Evolutionary conservation across 148 eudicot genomes (phyloP), one percentile per base, ranked within the genome.

Genomic region (Pouteria glomerata): DNA sequence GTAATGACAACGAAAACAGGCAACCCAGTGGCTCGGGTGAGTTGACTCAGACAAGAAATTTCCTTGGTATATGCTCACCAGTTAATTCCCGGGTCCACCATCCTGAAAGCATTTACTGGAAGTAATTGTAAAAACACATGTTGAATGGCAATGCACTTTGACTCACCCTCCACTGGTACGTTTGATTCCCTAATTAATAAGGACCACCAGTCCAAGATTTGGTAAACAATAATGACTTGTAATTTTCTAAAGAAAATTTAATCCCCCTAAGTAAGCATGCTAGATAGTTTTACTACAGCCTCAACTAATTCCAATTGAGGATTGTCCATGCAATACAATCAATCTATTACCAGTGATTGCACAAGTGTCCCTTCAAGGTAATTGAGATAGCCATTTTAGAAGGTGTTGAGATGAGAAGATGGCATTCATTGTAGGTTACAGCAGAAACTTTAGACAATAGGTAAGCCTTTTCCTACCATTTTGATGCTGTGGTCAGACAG

Each of bases 101-200:
- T 68, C 45, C n/a, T n/a, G n/a, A 50, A 31, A 50, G 39, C 59
- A n/a, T 23, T 51, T 66, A 15, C 34, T 14, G 16, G 14, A 27
- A 52, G 60, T 29, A 18, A 52, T 12, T 51, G 16, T 19, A 1
- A 31, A 66, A 67, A 50, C 41, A 30, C 37, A 67, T 67, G 56
- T 41, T 48, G 31, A 19, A 18, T 33, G 45, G 29, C n/a, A 8
- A 66, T 18, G 70, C 26, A 27, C 24, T 47, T 47, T 45, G 70
- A 67, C 70, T 67, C 57, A 67, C 69, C 30, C n/a, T 21, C 6
- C 53, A 65, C 35, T 61, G 11, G 48, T 48, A 63, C 29, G 29
- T 35, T 37, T 23, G 27, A 62, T n/a, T 16, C 65, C 12, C 65
- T 61, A 19, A 61, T 61, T 19, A 21, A n/a, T 1, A 33, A 61